Evolutionary conservation across 257 asterid genomes (phyloP), one percentile per base, ranked within the genome.

Genomic region (Gentiana straminea): DNA sequence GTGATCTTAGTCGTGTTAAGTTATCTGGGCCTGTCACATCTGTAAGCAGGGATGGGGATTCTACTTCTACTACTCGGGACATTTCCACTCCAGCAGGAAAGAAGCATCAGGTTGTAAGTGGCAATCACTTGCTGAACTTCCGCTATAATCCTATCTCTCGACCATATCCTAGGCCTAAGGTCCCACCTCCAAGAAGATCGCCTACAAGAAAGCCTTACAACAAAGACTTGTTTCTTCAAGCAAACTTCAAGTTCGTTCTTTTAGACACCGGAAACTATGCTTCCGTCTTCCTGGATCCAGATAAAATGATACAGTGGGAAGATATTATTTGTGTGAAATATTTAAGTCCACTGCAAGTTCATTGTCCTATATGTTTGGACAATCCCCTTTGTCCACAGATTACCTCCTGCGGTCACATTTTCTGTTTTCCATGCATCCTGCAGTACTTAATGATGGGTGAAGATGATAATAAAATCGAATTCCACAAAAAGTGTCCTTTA

Each of bases 351-450:
- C 68, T 73, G 61, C 84, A 75, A 49, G 90, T 84, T 52, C 90
- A 79, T 58, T 91, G 98, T 64, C 98, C 98, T 60, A 84, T 91
- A 75, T 91, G 98, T 65, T 71, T 91, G 79, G 96, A 88, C 57
- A 71, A 75, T 64, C 98, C 95, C 37, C 63, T 87, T 34, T 91
- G 94, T 72, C 96, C 96, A 8, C 98, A 91, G 75, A 87, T 87
- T 77, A 91, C 98, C 50, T 74, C 94, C 8, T 91, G 98, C 43
- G 98, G 98, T 68, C 98, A 91, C 70, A 87, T 91, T 73, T 91
- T 83, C 77, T 91, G 98, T 60, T 91, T 91, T 67, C 89, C 98
- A 0, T 91, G 96, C 81, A 75, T 91, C 64, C 61, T 91, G 78
- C 96, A 79, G 50, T 91, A 87, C 65, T 77, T 91, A 33, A 73